Evolutionary conservation across 208 protist genomes (phyloP).

Genomic region (Acanthamoeba royreba): DNA sequence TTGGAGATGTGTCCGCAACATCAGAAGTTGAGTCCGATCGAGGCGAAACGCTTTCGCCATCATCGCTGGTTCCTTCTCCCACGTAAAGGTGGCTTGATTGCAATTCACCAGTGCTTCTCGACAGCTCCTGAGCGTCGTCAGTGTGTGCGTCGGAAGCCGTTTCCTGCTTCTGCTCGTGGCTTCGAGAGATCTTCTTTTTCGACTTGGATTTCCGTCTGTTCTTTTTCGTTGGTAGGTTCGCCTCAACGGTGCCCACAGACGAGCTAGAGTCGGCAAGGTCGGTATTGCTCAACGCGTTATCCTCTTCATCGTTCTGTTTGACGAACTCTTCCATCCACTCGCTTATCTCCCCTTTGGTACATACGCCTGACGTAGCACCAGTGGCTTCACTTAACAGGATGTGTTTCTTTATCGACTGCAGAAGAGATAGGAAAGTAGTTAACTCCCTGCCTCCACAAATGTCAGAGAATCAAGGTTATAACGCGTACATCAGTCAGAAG

Average conservation of each 20-base stretch:
- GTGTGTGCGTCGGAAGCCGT: background rate
- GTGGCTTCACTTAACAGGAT: slow-evolving; percentile 2
- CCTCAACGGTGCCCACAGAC: no score
- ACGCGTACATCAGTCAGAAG: background rate
- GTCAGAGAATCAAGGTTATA: background rate
- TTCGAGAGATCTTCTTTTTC: background rate
- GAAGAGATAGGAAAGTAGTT: background rate
- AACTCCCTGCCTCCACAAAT: background rate
- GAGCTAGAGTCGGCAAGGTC: no score
- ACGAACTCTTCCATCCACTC: slow-evolving; percentile 35
- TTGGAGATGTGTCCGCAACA: background rate
- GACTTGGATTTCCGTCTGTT: background rate
- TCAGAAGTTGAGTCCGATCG: background rate
- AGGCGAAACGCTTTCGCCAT: background rate
- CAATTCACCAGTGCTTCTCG: background rate
- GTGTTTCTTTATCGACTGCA: slow-evolving; percentile 21
- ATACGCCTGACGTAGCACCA: no score
- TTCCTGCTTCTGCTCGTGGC: background rate
- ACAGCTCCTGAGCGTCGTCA: background rate
- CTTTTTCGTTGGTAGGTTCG: no score
- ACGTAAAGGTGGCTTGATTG: background rate
- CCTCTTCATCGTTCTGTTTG: background rate
- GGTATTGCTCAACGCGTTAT: no score
- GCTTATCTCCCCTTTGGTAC: slow-evolving; percentile 1
- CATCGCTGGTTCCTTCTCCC: background rate